Percentiles rank a stretch among this genome's conserved stretches.
These are phyloP conservation scores for Uronychia setigera DNA, from an alignment of 73 alveolate genomes.

Conservation along the genomic window DNA sequence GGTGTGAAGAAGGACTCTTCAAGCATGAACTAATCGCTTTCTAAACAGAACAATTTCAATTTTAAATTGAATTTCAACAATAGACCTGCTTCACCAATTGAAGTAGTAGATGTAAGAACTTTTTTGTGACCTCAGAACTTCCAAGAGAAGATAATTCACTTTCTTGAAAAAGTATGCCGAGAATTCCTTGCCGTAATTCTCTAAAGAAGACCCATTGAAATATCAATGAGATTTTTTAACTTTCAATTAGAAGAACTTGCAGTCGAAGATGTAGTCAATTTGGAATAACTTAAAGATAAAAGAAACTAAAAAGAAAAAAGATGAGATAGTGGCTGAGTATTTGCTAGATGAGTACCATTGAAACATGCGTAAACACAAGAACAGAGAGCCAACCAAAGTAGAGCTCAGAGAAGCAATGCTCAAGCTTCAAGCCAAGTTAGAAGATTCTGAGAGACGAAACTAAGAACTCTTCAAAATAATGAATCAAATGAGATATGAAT, in stretches of 20 bases:
- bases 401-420: neutral
- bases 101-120: neutral
- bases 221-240: neutral
- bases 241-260: neutral
- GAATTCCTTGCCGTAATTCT: neutral
- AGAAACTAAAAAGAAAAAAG: neutral
- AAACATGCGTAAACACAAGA: neutral
- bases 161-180: neutral
- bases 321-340: neutral
- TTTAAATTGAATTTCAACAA: too few species aligned
- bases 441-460: neutral
- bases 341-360: neutral
- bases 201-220: neutral
- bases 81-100: too few species aligned
- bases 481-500: constrained; percentile 12
- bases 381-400: neutral
- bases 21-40: too few species aligned
- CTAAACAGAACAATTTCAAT: too few species aligned
- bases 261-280: neutral
- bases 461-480: neutral
- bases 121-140: neutral
- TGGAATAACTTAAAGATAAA: neutral
- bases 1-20: too few species aligned
- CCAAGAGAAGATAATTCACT: neutral
- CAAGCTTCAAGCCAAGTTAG: neutral